Percentiles rank a stretch among this genome's conserved stretches.
Evolutionary conservation across 805 yeast genomes (phyloP).

Genomic region (Myxozyma udenii): DNA sequence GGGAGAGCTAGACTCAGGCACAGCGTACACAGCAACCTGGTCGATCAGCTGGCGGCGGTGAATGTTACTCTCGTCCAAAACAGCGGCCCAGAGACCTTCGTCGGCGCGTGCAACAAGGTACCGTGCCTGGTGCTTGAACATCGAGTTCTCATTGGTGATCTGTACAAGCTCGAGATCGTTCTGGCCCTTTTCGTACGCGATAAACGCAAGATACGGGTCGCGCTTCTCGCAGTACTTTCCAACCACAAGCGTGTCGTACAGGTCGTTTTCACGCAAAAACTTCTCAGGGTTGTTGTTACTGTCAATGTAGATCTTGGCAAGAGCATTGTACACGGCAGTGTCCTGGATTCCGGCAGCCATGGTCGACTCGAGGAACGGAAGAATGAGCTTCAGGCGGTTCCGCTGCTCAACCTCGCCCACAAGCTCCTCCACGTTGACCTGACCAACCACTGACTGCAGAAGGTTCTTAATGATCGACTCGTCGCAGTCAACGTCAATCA

Average conservation of each 20-base stretch:
- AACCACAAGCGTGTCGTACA: conserved; percentile 88
- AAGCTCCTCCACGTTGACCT: conserved; percentile 85
- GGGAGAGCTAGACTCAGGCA: conserved; percentile 89
- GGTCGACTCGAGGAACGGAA: conserved; percentile 90
- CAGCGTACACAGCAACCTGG: conserved; percentile 92
- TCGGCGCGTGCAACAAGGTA: conserved; percentile 89
- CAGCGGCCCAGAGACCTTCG: conserved; percentile 73
- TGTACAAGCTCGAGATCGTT: conserved; percentile 85
- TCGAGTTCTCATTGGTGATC: conserved; percentile 93
- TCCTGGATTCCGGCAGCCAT: conserved; percentile 72
- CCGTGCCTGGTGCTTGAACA: conserved; percentile 99
- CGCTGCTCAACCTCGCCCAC: conserved; percentile 95
- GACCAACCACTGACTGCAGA: conserved; percentile 82
- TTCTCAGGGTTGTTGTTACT: conserved; percentile 97
- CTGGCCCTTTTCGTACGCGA: conserved; percentile 92
- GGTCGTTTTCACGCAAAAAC: conserved; percentile 84
- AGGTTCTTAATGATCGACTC: conserved; percentile 79
- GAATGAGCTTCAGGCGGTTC: conserved; percentile 82
- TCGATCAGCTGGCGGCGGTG: conserved; percentile 91
- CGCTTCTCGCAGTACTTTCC: conserved; percentile 99
- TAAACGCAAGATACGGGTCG: conserved; percentile 96
- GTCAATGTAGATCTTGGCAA: conserved; percentile 97
- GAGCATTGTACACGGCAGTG: conserved; percentile 86
- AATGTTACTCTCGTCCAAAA: conserved; percentile 67
- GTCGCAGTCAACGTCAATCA: conserved; percentile 96